Evolutionary conservation across 495 filamentous ascomycete genomes (phyloP).

Genomic region (Cercophora sp.): DNA sequence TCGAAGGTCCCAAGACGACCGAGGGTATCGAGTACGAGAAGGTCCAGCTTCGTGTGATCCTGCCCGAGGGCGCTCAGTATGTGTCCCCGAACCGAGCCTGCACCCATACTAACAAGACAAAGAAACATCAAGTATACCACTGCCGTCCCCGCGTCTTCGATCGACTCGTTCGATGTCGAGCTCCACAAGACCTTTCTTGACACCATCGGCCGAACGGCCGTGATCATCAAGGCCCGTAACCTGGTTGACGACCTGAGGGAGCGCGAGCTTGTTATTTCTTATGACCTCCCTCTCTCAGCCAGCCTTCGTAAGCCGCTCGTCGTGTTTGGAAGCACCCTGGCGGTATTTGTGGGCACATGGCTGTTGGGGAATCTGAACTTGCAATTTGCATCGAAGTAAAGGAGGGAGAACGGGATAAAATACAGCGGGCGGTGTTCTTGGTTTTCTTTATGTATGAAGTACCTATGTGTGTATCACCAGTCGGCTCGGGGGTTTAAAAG

Average conservation of each 20-base stretch:
- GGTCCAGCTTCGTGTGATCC: slow-evolving; percentile 71
- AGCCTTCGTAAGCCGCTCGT: slow-evolving; percentile 81
- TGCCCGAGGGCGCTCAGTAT: slow-evolving; percentile 89
- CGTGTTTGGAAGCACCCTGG: slow-evolving; percentile 67
- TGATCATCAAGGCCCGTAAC: slow-evolving; percentile 77
- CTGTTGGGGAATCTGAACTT: slow-evolving; percentile 69
- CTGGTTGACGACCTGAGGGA: slow-evolving; percentile 84
- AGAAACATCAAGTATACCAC: slow-evolving; percentile 69
- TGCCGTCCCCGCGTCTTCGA: slow-evolving; percentile 53
- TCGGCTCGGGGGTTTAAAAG: slow-evolving; percentile 9
- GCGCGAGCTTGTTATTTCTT: slow-evolving; percentile 78
- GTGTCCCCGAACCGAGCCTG: slow-evolving; percentile 27
- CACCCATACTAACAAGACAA: neutral
- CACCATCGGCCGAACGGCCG: slow-evolving; percentile 79
- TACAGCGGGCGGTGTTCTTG: slow-evolving; percentile 2
- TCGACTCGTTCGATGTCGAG: slow-evolving; percentile 51
- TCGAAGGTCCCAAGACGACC: slow-evolving; percentile 80
- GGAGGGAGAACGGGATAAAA: neutral
- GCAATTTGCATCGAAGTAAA: slow-evolving; percentile 31
- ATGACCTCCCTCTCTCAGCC: slow-evolving; percentile 74
- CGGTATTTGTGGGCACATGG: slow-evolving; percentile 75
- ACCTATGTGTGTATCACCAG: slow-evolving; percentile 6
- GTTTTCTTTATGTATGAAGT: slow-evolving; percentile 4
- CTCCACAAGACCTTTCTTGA: slow-evolving; percentile 81
- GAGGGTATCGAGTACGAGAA: slow-evolving; percentile 86